Evolutionary conservation across 2,329 filamentous ascomycete genomes (phyloP).

Genomic region (Nemania sp.): DNA sequence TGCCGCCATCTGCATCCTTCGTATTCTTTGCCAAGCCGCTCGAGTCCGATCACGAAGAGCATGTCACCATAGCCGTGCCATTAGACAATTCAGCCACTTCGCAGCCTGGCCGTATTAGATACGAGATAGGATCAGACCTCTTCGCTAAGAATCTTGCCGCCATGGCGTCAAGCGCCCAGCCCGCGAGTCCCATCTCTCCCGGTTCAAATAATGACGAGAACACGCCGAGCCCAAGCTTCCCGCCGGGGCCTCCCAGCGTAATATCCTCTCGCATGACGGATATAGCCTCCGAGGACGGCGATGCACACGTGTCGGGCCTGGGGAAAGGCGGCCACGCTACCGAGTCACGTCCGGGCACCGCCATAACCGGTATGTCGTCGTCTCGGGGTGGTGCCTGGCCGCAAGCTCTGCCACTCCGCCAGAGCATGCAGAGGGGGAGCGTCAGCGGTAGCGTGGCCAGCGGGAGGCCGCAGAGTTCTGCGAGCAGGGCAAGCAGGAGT

Average conservation of each 20-base stretch:
- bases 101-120: neutral
- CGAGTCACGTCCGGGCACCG: conserved; percentile 61
- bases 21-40: neutral
- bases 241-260: conserved; percentile 62
- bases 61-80: conserved; percentile 13
- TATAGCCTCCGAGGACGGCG: conserved; percentile 61
- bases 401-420: conserved; percentile 61
- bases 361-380: conserved; percentile 56
- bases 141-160: conserved; percentile 10
- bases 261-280: conserved; percentile 76
- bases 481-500: conserved; percentile 78
- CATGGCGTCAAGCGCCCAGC: conserved; percentile 47
- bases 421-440: conserved; percentile 50
- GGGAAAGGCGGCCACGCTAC: conserved; percentile 47
- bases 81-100: neutral
- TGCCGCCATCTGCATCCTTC: neutral
- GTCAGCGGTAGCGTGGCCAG: conserved; percentile 45
- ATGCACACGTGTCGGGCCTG: conserved; percentile 32
- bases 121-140: neutral
- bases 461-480: conserved; percentile 66
- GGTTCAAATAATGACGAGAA: conserved; percentile 45
- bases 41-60: conserved; percentile 6
- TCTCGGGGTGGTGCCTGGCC: conserved; percentile 55
- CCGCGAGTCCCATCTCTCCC: conserved; percentile 44
- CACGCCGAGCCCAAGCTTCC: conserved; percentile 48